Percentiles rank a stretch among this genome's conserved stretches.
These are phyloP conservation scores for Durio zibethinus DNA, from an alignment of 345 rosid species.

Conservation along the genomic window DNA sequence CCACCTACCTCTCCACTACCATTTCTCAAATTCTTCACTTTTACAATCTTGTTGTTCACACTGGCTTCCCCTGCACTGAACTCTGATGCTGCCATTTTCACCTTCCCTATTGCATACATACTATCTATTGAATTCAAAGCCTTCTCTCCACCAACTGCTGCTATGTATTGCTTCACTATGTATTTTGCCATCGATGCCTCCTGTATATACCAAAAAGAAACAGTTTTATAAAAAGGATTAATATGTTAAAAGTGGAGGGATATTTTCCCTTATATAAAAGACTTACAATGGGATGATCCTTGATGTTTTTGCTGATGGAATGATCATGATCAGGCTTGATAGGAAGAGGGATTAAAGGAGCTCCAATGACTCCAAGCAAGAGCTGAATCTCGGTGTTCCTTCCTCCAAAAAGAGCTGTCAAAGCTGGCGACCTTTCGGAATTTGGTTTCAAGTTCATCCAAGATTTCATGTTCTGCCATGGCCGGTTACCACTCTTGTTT, in stretches of 20 bases:
- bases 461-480: conserved; percentile 84
- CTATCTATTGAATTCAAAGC: conserved; percentile 61
- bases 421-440: conserved; percentile 27
- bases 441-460: conserved; percentile 56
- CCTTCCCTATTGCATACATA: conserved; percentile 94
- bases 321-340: conserved; percentile 33
- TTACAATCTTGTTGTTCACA: conserved; percentile 37
- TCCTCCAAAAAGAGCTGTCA: conserved; percentile 51
- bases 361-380: conserved; percentile 89
- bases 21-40: conserved; percentile 40
- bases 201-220: conserved; percentile 23
- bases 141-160: conserved; percentile 83
- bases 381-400: conserved; percentile 76
- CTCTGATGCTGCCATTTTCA: conserved; percentile 83
- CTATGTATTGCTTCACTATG: conserved; percentile 86
- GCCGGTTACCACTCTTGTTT: conserved; percentile 25
- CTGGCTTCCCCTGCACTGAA: conserved; percentile 65
- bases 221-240: background rate
- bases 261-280: no score
- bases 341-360: conserved; percentile 91
- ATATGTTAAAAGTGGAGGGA: no score
- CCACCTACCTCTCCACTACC: conserved; percentile 83
- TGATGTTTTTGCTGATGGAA: conserved; percentile 36
- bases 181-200: conserved; percentile 88
- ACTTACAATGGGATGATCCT: conserved; percentile 70